A percentile compares a stretch with the other conserved stretches of the same genome.
Evolutionary conservation across 352 stramenopile species (phyloP).

Genomic region (Pythium coloratum): DNA sequence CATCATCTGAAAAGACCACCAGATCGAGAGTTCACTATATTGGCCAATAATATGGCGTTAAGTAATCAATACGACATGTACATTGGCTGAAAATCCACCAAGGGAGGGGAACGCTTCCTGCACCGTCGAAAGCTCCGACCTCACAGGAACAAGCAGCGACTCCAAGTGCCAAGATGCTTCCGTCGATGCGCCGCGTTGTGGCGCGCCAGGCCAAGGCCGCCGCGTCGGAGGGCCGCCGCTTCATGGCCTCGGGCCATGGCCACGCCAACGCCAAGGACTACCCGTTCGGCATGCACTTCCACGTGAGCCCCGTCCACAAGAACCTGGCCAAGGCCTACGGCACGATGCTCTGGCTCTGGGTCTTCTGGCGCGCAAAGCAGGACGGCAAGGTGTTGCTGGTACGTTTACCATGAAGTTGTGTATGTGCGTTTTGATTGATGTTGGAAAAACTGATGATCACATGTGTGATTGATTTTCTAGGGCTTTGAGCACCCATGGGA

Average conservation of each 20-base stretch:
- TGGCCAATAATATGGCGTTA: slow-evolving; percentile 18
- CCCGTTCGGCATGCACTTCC: slow-evolving; percentile 87
- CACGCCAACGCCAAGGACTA: slow-evolving; percentile 61
- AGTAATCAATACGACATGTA: background rate
- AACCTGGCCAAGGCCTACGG: slow-evolving; percentile 84
- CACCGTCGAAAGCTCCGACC: slow-evolving; percentile 22
- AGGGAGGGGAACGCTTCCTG: slow-evolving; percentile 25
- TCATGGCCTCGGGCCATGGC: slow-evolving; percentile 51
- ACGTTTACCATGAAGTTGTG: slow-evolving; percentile 17
- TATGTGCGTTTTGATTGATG: background rate
- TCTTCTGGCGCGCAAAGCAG: slow-evolving; percentile 90
- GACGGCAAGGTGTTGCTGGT: slow-evolving; percentile 81
- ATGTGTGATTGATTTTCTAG: slow-evolving; percentile 28
- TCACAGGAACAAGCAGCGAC: slow-evolving; percentile 2
- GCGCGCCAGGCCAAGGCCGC: slow-evolving; percentile 21
- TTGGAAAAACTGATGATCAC: background rate
- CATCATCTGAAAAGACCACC: slow-evolving; percentile 7
- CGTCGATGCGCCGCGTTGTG: slow-evolving; percentile 54
- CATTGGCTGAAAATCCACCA: slow-evolving; percentile 21
- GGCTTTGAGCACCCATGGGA: slow-evolving; percentile 88
- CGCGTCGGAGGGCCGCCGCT: slow-evolving; percentile 35
- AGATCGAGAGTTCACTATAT: slow-evolving; percentile 7
- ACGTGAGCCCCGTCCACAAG: slow-evolving; percentile 88
- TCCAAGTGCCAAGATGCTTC: slow-evolving; percentile 32
- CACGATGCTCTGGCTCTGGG: slow-evolving; percentile 90